Percentiles rank a stretch among this genome's conserved stretches.
Conservation (phyloP, 2,329 filamentous ascomycete genomes). For the Myriangium duriaei region DNA sequence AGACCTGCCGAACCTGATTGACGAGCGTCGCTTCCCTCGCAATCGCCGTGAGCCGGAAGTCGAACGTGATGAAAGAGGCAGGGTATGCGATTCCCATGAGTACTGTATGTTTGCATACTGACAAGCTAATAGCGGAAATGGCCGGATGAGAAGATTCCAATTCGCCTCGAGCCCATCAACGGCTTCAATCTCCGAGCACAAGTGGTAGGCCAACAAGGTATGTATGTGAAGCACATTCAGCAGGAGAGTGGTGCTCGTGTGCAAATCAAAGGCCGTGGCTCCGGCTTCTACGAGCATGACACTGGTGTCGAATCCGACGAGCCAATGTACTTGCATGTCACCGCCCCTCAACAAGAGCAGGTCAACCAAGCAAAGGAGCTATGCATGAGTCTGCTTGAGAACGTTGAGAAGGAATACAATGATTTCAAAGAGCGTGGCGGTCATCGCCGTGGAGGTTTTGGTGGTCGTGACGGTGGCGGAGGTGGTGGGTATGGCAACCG, state of each 20-base stretch:
- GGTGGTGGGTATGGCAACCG: slow-evolving; percentile 26
- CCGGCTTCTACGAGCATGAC: slow-evolving; percentile 79
- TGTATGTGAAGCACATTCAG: slow-evolving; percentile 97
- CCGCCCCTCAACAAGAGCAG: slow-evolving; percentile 76
- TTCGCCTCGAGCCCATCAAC: slow-evolving; percentile 77
- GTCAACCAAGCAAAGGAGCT: slow-evolving; percentile 79
- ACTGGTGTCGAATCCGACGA: slow-evolving; percentile 90
- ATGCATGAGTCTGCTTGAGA: slow-evolving; percentile 74
- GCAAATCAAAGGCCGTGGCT: slow-evolving; percentile 94
- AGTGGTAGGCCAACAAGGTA: slow-evolving; percentile 85
- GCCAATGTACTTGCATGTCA: slow-evolving; percentile 91
- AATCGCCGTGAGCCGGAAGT: slow-evolving; percentile 54
- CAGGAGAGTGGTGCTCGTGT: slow-evolving; percentile 90
- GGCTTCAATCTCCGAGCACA: slow-evolving; percentile 95
- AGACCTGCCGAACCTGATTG: slow-evolving; percentile 86
- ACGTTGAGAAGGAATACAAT: slow-evolving; percentile 82
- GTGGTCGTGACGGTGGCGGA: slow-evolving; percentile 24
- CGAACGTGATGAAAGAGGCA: slow-evolving; percentile 81
- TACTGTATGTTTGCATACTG: background rate
- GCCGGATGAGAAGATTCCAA: slow-evolving; percentile 91
- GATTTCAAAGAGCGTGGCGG: slow-evolving; percentile 61
- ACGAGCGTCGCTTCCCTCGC: slow-evolving; percentile 82
- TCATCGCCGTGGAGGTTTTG: slow-evolving; percentile 28
- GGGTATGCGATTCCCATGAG: slow-evolving; percentile 43
- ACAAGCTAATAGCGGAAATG: slow-evolving; percentile 67